A percentile compares a stretch with the other conserved stretches of the same genome.
Conservation (phyloP, 2,329 filamentous ascomycete genomes). For the Nigrospora sphaerica region DNA sequence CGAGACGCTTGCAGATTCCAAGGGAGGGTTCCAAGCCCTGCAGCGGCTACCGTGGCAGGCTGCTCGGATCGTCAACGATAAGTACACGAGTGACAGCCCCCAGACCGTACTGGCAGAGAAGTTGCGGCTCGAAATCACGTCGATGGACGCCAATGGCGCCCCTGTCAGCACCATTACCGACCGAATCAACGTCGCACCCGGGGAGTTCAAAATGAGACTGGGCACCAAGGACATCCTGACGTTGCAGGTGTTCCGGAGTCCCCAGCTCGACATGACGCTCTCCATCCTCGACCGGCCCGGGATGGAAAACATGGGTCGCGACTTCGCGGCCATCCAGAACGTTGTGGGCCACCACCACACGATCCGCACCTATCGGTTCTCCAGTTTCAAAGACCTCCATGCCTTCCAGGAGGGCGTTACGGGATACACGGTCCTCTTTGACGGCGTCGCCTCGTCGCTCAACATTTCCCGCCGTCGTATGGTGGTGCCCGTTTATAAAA, state of each 20-base stretch:
- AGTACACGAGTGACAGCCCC: constrained; percentile 54
- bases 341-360: constrained; percentile 50
- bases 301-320: constrained; percentile 52
- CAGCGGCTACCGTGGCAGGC: constrained; percentile 57
- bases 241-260: constrained; percentile 61
- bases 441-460: constrained; percentile 65
- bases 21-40: constrained; percentile 40
- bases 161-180: constrained; percentile 63
- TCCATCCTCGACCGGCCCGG: constrained; percentile 64
- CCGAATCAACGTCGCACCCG: constrained; percentile 71
- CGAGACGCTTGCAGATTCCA: constrained; percentile 42
- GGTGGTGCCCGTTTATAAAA: constrained; percentile 91
- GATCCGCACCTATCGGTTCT: constrained; percentile 65
- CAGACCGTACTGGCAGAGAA: constrained; percentile 70
- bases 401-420: constrained; percentile 73
- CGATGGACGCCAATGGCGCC: constrained; percentile 42
- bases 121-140: constrained; percentile 68
- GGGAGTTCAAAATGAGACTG: constrained; percentile 62
- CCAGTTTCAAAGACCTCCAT: constrained; percentile 63
- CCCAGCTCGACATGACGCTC: constrained; percentile 71
- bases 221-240: constrained; percentile 55
- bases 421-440: constrained; percentile 69
- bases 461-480: constrained; percentile 78
- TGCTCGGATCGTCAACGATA: constrained; percentile 65
- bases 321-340: constrained; percentile 55